phyloP scores from a whole-genome alignment of 495 filamentous ascomycete genomes.

The Aspergillus funiculosus region DNA sequence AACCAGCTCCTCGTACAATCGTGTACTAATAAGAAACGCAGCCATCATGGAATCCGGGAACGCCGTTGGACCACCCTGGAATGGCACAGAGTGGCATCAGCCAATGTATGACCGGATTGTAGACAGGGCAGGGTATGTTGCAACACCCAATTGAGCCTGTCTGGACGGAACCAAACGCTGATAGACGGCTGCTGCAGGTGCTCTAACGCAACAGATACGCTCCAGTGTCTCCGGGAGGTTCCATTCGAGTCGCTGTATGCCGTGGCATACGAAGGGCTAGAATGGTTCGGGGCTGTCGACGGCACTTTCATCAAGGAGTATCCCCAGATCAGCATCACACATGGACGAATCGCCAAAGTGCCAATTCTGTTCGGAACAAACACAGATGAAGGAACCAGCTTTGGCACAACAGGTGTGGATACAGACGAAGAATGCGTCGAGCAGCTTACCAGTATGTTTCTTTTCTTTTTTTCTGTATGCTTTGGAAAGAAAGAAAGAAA shows the following conservation, averaged over 20 bases:
- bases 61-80: slow-evolving; percentile 34
- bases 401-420: slow-evolving; percentile 41
- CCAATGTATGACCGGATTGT: slow-evolving; percentile 37
- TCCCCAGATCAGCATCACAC: slow-evolving; percentile 31
- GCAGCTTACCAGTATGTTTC: slow-evolving; percentile 31
- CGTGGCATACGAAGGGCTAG: slow-evolving; percentile 39
- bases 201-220: slow-evolving; percentile 46
- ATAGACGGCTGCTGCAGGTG: slow-evolving; percentile 46
- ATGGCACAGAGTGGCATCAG: slow-evolving; percentile 38
- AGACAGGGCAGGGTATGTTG: slow-evolving; percentile 26
- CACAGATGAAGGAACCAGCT: slow-evolving; percentile 46
- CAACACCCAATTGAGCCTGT: neutral
- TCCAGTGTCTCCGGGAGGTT: slow-evolving; percentile 55
- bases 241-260: slow-evolving; percentile 53
- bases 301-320: slow-evolving; percentile 45
- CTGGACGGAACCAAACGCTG: neutral
- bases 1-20: neutral
- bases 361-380: slow-evolving; percentile 45
- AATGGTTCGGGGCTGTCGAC: slow-evolving; percentile 45
- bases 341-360: slow-evolving; percentile 35
- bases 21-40: slow-evolving; percentile 1
- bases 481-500: neutral
- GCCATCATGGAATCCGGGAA: slow-evolving; percentile 68
- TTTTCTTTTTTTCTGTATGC: neutral
- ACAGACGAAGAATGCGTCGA: slow-evolving; percentile 41